Percentiles rank a stretch among this genome's conserved stretches.
These are phyloP conservation scores for Lycium barbarum DNA, from an alignment of 257 asterid species.

Conservation along the genomic window DNA sequence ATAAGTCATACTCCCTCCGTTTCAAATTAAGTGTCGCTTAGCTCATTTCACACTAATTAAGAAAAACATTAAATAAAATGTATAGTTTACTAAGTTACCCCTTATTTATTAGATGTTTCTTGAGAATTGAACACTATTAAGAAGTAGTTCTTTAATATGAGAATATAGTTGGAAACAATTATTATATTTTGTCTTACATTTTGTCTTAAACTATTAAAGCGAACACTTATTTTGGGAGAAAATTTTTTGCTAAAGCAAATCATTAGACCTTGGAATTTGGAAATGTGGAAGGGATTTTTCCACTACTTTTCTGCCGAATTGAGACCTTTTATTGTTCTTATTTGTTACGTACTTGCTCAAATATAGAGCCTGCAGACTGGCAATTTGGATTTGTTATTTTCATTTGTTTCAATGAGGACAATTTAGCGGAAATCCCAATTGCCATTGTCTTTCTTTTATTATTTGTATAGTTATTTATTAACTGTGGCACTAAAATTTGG, in stretches of 20 bases:
- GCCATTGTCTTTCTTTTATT: not conserved
- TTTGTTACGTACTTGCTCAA: not conserved
- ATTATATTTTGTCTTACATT: too few species aligned
- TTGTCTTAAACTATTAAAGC: too few species aligned
- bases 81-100: too few species aligned
- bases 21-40: too few species aligned
- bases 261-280: not conserved
- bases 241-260: too few species aligned
- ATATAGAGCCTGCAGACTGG: slow-evolving; percentile 25
- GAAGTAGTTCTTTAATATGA: too few species aligned
- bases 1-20: not conserved
- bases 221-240: too few species aligned
- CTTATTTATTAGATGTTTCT: too few species aligned
- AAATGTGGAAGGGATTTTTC: not conserved
- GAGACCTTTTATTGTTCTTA: slow-evolving; percentile 1
- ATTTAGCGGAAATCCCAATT: slow-evolving; percentile 21
- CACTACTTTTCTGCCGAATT: slow-evolving; percentile 3
- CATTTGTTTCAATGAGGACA: slow-evolving; percentile 7
- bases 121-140: too few species aligned
- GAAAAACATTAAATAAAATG: too few species aligned
- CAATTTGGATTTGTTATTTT: not conserved
- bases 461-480: not conserved
- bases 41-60: too few species aligned
- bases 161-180: too few species aligned
- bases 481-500: not conserved